Evolutionary conservation across 345 rosid species (phyloP).

Genomic region (Bruguiera sexangula): DNA sequence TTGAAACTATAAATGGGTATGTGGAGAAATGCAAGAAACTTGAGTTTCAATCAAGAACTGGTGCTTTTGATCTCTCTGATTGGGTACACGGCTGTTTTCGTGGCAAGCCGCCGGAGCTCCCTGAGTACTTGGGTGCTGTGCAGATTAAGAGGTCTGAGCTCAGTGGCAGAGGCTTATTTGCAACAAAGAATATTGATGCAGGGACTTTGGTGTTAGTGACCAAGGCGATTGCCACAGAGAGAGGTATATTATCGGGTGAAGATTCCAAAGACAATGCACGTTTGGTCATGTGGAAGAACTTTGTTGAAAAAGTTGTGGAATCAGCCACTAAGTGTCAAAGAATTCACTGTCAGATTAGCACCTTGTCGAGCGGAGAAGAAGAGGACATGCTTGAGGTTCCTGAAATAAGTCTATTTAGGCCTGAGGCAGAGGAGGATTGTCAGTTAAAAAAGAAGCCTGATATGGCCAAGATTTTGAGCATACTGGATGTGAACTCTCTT

Average conservation of each 20-base stretch:
- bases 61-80: slow-evolving; percentile 73
- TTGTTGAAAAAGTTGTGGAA: slow-evolving; percentile 50
- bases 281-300: slow-evolving; percentile 83
- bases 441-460: slow-evolving; percentile 31
- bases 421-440: slow-evolving; percentile 36
- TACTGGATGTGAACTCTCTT: slow-evolving; percentile 79
- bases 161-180: slow-evolving; percentile 82
- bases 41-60: slow-evolving; percentile 67
- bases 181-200: slow-evolving; percentile 56
- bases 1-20: slow-evolving; percentile 47
- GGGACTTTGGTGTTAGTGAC: slow-evolving; percentile 63
- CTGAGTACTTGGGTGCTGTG: slow-evolving; percentile 62
- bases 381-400: slow-evolving; percentile 57
- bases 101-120: slow-evolving; percentile 61
- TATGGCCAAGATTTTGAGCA: slow-evolving; percentile 48
- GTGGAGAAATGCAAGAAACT: slow-evolving; percentile 75
- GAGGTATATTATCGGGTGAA: slow-evolving; percentile 58
- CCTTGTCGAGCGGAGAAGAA: slow-evolving; percentile 57
- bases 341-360: slow-evolving; percentile 38
- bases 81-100: slow-evolving; percentile 69
- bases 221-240: slow-evolving; percentile 68
- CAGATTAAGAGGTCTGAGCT: slow-evolving; percentile 56
- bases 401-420: slow-evolving; percentile 50
- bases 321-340: slow-evolving; percentile 41
- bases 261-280: slow-evolving; percentile 56